phyloP scores from a whole-genome alignment of 1,284 basidiomycete genomes.

The Ceratobasidium theobromae region DNA sequence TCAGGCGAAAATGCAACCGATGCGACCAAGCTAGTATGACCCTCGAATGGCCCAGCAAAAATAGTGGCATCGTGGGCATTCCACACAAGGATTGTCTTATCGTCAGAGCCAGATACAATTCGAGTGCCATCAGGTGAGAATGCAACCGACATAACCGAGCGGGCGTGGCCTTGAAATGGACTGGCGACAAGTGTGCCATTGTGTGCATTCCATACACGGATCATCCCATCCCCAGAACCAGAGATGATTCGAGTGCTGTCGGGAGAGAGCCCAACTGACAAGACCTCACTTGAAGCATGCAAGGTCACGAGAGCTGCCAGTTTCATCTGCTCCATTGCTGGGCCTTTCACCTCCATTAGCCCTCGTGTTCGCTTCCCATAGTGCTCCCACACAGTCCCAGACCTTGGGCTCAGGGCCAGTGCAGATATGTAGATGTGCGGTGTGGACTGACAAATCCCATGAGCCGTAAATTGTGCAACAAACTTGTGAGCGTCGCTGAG shows the following conservation, averaged over 20 bases:
- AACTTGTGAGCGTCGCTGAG: background rate
- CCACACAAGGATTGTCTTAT: constrained; percentile 18
- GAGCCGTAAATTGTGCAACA: background rate
- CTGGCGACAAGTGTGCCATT: too few relatives aligned
- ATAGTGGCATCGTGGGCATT: constrained; percentile 3
- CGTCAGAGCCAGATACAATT: constrained; percentile 1
- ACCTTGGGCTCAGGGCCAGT: background rate
- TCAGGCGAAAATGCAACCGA: constrained; percentile 29
- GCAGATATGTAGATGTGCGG: constrained; percentile 30
- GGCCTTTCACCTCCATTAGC: background rate
- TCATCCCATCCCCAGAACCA: too few relatives aligned
- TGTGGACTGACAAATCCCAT: background rate
- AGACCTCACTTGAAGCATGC: constrained; percentile 46
- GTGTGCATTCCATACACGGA: too few relatives aligned
- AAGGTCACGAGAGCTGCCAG: too few relatives aligned
- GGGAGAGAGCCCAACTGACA: constrained; percentile 46
- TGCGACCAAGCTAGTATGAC: background rate
- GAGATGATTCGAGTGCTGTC: too few relatives aligned
- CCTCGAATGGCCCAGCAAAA: background rate
- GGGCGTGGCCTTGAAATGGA: too few relatives aligned
- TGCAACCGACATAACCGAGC: too few relatives aligned
- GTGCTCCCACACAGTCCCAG: background rate
- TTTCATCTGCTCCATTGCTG: too few relatives aligned
- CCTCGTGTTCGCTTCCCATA: background rate
- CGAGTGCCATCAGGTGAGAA: constrained; percentile 23